phyloP scores from a whole-genome alignment of 2,329 filamentous ascomycete species.

The Aureobasidium melanogenum region DNA sequence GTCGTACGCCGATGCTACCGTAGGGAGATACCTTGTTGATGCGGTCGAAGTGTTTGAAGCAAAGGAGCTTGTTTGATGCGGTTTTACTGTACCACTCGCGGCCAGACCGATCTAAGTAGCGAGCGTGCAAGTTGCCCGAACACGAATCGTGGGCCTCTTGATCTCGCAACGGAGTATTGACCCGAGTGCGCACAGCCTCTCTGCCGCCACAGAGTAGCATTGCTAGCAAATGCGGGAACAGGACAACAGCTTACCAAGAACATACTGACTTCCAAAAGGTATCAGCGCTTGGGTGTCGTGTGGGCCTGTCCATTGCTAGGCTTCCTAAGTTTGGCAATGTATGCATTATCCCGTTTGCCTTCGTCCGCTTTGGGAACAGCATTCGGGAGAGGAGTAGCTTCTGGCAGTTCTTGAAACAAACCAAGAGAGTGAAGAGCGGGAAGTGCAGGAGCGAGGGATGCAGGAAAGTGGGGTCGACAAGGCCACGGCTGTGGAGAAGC shows the following conservation, averaged over 20 bases:
- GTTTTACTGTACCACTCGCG: conserved; percentile 38
- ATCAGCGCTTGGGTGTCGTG: conserved; percentile 56
- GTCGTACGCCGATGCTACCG: conserved; percentile 24
- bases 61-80: conserved; percentile 68
- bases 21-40: conserved; percentile 43
- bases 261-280: background rate
- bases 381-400: conserved; percentile 53
- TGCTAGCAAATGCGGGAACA: background rate
- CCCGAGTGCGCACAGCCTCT: background rate
- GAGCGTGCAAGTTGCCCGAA: background rate
- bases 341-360: conserved; percentile 50
- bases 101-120: conserved; percentile 44
- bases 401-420: conserved; percentile 49
- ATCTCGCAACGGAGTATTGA: background rate
- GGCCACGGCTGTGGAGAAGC: conserved; percentile 4
- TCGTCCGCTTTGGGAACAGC: conserved; percentile 44
- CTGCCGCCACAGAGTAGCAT: background rate
- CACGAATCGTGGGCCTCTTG: background rate
- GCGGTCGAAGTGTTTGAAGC: conserved; percentile 69
- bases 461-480: background rate
- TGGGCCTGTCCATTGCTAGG: conserved; percentile 52
- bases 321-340: conserved; percentile 40
- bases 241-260: background rate
- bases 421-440: conserved; percentile 18
- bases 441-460: conserved; percentile 14